phyloP scores from a whole-genome alignment of 208 protist genomes.

The Lotmaria passim region DNA sequence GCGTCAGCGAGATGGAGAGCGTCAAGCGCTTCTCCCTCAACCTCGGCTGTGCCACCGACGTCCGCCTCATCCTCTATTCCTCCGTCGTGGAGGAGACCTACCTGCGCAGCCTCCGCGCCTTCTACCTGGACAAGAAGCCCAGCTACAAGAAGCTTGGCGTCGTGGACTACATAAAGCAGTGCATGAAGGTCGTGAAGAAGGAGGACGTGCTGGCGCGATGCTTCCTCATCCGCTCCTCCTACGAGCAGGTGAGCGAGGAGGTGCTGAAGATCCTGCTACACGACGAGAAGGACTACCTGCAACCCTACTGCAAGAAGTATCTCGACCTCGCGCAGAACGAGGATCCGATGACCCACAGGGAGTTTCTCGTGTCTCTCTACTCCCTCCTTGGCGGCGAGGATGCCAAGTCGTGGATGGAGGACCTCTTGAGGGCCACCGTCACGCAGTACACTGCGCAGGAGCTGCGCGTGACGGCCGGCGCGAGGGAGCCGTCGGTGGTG shows the following conservation, averaged over 20 bases:
- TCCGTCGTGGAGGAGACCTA: conserved; percentile 73
- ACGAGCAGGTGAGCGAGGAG: conserved; percentile 45
- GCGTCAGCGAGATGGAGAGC: conserved; percentile 50
- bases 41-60: conserved; percentile 59
- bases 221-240: conserved; percentile 61
- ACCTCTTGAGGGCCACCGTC: conserved; percentile 30
- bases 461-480: conserved; percentile 18
- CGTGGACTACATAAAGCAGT: conserved; percentile 51
- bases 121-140: conserved; percentile 42
- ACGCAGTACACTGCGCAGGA: conserved; percentile 26
- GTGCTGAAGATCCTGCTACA: conserved; percentile 58
- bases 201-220: conserved; percentile 56
- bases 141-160: conserved; percentile 42
- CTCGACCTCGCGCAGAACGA: conserved; percentile 36
- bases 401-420: conserved; percentile 43
- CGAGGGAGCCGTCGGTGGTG: conserved; percentile 13
- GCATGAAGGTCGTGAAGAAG: conserved; percentile 39
- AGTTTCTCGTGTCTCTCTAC: conserved; percentile 37
- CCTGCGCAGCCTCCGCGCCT: conserved; percentile 40
- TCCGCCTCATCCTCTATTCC: conserved; percentile 54
- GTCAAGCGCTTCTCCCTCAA: conserved; percentile 71
- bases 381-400: conserved; percentile 34
- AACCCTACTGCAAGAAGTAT: conserved; percentile 31
- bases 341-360: conserved; percentile 14
- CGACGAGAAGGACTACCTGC: conserved; percentile 54